Evolutionary conservation across 1,284 basidiomycete species (phyloP).

Genomic region (Rhodotorula sp.): DNA sequence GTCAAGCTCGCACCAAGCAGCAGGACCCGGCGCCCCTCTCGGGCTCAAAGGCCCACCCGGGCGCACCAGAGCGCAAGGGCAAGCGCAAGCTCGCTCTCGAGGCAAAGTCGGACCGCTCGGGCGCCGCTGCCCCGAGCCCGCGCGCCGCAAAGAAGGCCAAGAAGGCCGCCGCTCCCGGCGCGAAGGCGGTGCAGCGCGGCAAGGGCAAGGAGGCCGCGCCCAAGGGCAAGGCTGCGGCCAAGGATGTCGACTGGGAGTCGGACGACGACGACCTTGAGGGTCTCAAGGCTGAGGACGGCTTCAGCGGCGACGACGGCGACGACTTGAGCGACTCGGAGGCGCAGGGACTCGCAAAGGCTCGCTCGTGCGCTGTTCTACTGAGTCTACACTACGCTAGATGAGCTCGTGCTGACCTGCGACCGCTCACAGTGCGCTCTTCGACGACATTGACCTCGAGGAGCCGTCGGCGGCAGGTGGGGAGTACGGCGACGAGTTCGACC

Average conservation of each 20-base stretch:
- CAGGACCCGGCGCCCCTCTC: conserved; percentile 34
- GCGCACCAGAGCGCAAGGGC: conserved; percentile 29
- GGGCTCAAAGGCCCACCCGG: conserved; percentile 31
- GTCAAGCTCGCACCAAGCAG: conserved; percentile 38
- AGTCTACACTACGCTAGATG: not conserved
- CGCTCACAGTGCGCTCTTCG: conserved; percentile 42
- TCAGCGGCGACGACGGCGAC: conserved; percentile 25
- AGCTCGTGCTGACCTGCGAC: not conserved
- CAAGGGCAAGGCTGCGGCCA: not conserved
- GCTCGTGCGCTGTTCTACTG: conserved; percentile 31
- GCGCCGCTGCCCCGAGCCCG: not conserved
- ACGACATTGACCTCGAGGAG: conserved; percentile 46
- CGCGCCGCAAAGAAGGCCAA: not conserved
- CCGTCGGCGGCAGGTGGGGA: conserved; percentile 50
- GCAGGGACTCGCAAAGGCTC: conserved; percentile 37
- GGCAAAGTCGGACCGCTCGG: conserved; percentile 22
- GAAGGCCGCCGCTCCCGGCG: not conserved
- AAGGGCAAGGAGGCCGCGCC: not conserved
- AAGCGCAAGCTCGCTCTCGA: conserved; percentile 38
- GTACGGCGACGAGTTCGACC: conserved; percentile 47
- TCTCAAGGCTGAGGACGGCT: conserved; percentile 30
- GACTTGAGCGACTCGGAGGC: conserved; percentile 28
- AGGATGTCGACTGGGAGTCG: conserved; percentile 26
- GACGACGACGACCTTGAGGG: conserved; percentile 37
- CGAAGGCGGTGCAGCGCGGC: not conserved